These are phyloP conservation scores for Olyra latifolia DNA, from an alignment of 176 grass and related monocot species.

Conservation along the genomic window DNA sequence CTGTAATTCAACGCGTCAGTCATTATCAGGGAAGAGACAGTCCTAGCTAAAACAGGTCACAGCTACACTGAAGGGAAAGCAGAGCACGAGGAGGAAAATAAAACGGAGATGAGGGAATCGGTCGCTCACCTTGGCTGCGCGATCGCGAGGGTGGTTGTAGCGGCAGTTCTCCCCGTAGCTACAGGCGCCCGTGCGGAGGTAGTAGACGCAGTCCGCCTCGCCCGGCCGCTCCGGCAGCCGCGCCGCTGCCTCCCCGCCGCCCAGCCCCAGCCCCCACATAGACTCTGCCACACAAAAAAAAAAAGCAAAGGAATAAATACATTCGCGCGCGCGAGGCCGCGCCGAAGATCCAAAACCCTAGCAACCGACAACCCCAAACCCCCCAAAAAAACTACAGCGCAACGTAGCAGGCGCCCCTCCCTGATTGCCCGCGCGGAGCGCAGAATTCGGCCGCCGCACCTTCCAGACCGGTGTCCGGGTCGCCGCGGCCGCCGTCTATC, in stretches of 20 bases:
- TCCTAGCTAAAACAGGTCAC: background rate
- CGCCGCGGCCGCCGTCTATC: constrained; percentile 6
- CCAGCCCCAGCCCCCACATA: constrained; percentile 78
- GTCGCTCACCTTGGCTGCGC: constrained; percentile 48
- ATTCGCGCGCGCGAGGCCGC: constrained; percentile 1
- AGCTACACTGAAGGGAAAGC: background rate
- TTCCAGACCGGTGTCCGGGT: constrained; percentile 57
- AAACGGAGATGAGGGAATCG: background rate
- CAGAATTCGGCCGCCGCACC: constrained; percentile 39
- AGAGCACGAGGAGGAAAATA: constrained; percentile 16
- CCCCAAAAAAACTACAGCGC: background rate
- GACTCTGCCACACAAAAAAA: constrained; percentile 47
- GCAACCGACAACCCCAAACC: background rate
- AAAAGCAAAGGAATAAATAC: background rate
- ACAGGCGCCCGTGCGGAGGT: constrained; percentile 84
- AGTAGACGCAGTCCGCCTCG: constrained; percentile 80
- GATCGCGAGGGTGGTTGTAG: constrained; percentile 91
- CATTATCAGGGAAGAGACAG: constrained; percentile 33
- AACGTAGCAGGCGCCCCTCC: background rate
- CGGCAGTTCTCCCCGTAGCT: constrained; percentile 86
- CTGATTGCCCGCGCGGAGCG: background rate
- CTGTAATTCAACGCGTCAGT: constrained; percentile 5
- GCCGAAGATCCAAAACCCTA: constrained; percentile 54
- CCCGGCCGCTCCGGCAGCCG: constrained; percentile 76
- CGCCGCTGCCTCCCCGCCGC: constrained; percentile 12